A percentile compares a stretch with the other conserved stretches of the same genome.
These are phyloP conservation scores for Epicoccum sorghinum DNA, from an alignment of 2,329 filamentous ascomycete genomes.

Conservation along the genomic window DNA sequence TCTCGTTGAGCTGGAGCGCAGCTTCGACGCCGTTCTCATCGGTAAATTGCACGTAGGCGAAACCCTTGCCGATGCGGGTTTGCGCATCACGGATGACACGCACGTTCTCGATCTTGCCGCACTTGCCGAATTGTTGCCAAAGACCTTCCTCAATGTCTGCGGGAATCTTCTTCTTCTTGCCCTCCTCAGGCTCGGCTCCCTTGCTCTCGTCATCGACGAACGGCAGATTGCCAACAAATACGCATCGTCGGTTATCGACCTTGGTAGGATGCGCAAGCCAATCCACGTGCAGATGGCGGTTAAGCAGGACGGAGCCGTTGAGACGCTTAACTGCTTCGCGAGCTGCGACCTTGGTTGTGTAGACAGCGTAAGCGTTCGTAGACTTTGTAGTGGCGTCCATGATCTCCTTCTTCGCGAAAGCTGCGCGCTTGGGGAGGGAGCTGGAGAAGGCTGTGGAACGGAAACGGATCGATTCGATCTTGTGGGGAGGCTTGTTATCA, in stretches of 20 bases:
- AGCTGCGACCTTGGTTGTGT: slow-evolving; percentile 75
- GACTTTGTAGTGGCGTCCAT: slow-evolving; percentile 92
- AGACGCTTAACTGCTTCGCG: slow-evolving; percentile 76
- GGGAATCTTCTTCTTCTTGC: slow-evolving; percentile 72
- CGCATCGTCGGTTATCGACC: slow-evolving; percentile 84
- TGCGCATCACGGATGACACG: slow-evolving; percentile 87
- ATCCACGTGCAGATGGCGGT: slow-evolving; percentile 89
- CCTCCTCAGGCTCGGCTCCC: slow-evolving; percentile 67
- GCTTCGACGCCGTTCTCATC: slow-evolving; percentile 88
- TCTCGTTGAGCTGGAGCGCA: slow-evolving; percentile 85
- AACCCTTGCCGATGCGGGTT: slow-evolving; percentile 93
- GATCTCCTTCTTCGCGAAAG: slow-evolving; percentile 86
- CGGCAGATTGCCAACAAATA: slow-evolving; percentile 95
- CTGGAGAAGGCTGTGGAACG: slow-evolving; percentile 87
- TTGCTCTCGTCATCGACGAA: slow-evolving; percentile 92
- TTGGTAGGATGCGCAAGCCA: slow-evolving; percentile 85
- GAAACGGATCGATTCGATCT: slow-evolving; percentile 90
- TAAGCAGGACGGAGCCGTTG: slow-evolving; percentile 83
- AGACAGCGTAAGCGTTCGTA: slow-evolving; percentile 93
- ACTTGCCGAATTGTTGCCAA: slow-evolving; percentile 79
- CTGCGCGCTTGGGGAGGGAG: slow-evolving; percentile 88
- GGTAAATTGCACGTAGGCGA: slow-evolving; percentile 95
- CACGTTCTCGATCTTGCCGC: slow-evolving; percentile 88
- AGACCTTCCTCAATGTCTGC: slow-evolving; percentile 92
- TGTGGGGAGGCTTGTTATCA: slow-evolving; percentile 62